Percentiles rank a stretch among this genome's conserved stretches.
These are phyloP conservation scores for Meyerozyma carpophila DNA, from an alignment of 1,139 yeast genomes.

Conservation along the genomic window DNA sequence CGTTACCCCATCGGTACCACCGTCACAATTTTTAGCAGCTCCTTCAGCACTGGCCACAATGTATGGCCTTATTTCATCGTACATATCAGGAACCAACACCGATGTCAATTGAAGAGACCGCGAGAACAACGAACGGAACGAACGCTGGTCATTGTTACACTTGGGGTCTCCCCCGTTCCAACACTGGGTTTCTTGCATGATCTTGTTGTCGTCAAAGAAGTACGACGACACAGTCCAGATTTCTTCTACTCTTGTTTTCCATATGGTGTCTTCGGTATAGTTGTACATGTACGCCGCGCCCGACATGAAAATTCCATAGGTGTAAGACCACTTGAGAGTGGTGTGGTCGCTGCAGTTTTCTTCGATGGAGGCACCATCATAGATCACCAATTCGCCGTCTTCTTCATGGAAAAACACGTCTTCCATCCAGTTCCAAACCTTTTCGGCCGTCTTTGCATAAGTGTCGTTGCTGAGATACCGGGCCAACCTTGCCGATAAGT, in stretches of 20 bases:
- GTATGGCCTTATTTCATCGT: conserved; percentile 40
- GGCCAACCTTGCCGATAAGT: conserved; percentile 81
- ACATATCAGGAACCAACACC: conserved; percentile 60
- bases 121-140: conserved; percentile 78
- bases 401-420: conserved; percentile 46
- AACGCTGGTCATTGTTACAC: conserved; percentile 87
- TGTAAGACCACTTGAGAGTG: conserved; percentile 77
- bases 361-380: conserved; percentile 73
- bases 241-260: conserved; percentile 59
- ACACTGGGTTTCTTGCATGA: conserved; percentile 82
- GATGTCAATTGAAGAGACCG: conserved; percentile 76
- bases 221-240: conserved; percentile 50
- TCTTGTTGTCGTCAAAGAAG: conserved; percentile 50
- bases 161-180: conserved; percentile 41
- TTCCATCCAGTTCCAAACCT: conserved; percentile 77
- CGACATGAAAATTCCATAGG: conserved; percentile 71
- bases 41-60: conserved; percentile 64
- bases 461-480: conserved; percentile 72
- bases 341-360: conserved; percentile 60
- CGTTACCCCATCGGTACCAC: conserved; percentile 84
- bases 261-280: conserved; percentile 57
- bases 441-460: conserved; percentile 76
- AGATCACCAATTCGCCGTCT: conserved; percentile 42
- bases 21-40: conserved; percentile 79
- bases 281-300: conserved; percentile 85